Evolutionary conservation across 371 early-diverging fungal genomes (phyloP).

Genomic region (Mortierella sp.): DNA sequence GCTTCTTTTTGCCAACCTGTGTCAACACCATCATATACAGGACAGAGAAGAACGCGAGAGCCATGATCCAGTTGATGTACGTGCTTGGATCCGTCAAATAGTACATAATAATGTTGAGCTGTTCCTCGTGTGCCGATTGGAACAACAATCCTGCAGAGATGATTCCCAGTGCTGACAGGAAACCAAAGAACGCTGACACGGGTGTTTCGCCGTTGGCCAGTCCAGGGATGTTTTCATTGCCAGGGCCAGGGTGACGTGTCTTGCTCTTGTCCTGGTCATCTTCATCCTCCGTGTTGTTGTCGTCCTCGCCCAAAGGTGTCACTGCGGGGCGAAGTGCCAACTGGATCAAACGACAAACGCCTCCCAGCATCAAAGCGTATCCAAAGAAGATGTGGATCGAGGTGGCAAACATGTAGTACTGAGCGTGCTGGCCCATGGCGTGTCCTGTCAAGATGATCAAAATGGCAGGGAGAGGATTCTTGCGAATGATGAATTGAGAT

Average conservation of each 20-base stretch:
- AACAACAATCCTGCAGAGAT: conserved; percentile 50
- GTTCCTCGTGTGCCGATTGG: conserved; percentile 55
- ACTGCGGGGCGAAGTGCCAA: conserved; percentile 49
- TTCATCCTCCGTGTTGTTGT: conserved; percentile 30
- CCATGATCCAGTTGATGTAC: conserved; percentile 55
- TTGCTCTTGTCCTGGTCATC: conserved; percentile 23
- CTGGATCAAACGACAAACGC: conserved; percentile 45
- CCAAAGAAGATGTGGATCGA: conserved; percentile 52
- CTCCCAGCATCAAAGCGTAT: conserved; percentile 48
- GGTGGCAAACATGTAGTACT: conserved; percentile 53
- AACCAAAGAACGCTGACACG: conserved; percentile 52
- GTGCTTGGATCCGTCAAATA: conserved; percentile 53
- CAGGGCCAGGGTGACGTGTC: conserved; percentile 17
- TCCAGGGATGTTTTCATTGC: conserved; percentile 25
- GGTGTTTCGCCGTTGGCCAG: conserved; percentile 49
- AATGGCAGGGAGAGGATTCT: conserved; percentile 50
- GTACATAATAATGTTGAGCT: conserved; percentile 50
- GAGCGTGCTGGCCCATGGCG: conserved; percentile 54
- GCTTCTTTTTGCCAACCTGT: conserved; percentile 45
- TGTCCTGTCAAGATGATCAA: conserved; percentile 50
- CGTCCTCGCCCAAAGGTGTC: conserved; percentile 29
- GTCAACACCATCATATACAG: conserved; percentile 29
- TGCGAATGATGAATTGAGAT: conserved; percentile 36
- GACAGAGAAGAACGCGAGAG: conserved; percentile 35
- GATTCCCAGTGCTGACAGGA: conserved; percentile 46